Percentiles rank a stretch among this genome's conserved stretches.
phyloP scores from a whole-genome alignment of 2,329 filamentous ascomycete genomes.

The Karstenula rhodostoma region DNA sequence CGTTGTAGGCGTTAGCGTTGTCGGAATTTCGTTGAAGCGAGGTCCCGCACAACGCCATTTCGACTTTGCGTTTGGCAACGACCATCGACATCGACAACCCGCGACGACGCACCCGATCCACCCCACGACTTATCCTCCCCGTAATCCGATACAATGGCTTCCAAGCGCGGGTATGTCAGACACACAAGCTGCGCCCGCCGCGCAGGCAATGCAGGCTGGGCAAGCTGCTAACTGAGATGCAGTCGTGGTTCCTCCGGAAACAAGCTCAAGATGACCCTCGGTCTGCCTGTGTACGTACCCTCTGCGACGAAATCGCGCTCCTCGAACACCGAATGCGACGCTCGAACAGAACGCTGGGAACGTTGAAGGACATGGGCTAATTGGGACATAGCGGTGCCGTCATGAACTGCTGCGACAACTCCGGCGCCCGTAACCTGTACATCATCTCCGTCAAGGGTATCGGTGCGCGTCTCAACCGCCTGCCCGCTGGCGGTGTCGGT shows the following conservation, averaged over 20 bases:
- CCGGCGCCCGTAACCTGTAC: slow-evolving; percentile 97
- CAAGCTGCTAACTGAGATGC: slow-evolving; percentile 37
- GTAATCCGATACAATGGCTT: slow-evolving; percentile 48
- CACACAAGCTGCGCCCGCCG: background rate
- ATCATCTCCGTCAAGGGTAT: slow-evolving; percentile 99
- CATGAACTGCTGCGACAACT: slow-evolving; percentile 99
- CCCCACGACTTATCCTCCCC: slow-evolving; percentile 25
- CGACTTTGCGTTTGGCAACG: slow-evolving; percentile 9
- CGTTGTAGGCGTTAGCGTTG: background rate
- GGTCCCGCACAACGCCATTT: slow-evolving; percentile 12
- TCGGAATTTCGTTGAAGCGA: slow-evolving; percentile 14
- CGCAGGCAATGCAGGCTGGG: background rate
- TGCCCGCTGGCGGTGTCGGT: slow-evolving; percentile 89
- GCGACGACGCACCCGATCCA: slow-evolving; percentile 41
- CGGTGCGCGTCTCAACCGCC: slow-evolving; percentile 95
- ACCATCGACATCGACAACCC: slow-evolving; percentile 25
- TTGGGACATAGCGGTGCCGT: slow-evolving; percentile 80
- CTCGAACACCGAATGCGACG: background rate
- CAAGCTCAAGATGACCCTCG: slow-evolving; percentile 99
- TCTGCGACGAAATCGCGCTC: slow-evolving; percentile 28
- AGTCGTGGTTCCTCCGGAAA: slow-evolving; percentile 89
- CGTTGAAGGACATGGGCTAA: slow-evolving; percentile 31
- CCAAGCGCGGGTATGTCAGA: slow-evolving; percentile 50
- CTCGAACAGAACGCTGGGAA: background rate
- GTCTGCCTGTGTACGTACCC: slow-evolving; percentile 94